Evolutionary conservation across 768 basidiomycete species (phyloP).

Genomic region (Hortiboletus campestris): DNA sequence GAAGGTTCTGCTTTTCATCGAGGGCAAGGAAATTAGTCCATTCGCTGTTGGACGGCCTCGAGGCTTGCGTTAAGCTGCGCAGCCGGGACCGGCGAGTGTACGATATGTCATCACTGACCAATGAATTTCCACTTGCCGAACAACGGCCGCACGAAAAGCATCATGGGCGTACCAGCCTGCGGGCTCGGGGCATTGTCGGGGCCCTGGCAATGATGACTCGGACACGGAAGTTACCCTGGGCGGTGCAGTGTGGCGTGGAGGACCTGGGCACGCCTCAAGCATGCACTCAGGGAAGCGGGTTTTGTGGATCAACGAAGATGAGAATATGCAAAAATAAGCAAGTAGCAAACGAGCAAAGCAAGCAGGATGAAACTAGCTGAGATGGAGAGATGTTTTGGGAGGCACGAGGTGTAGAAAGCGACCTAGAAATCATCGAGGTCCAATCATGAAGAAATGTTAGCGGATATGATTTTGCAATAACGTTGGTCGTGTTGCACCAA

Average conservation of each 20-base stretch:
- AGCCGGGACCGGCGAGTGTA: background rate
- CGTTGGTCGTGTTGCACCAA: conserved; percentile 9
- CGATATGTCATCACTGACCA: conserved; percentile 2
- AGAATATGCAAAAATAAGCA: conserved; percentile 17
- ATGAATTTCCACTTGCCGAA: background rate
- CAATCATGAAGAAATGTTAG: conserved; percentile 9
- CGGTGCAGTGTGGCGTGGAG: conserved; percentile 12
- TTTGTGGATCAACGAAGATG: conserved; percentile 10
- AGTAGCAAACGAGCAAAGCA: conserved; percentile 20
- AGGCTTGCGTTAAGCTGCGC: conserved; percentile 4
- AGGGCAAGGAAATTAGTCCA: background rate
- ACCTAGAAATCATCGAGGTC: conserved; percentile 4
- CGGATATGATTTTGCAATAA: conserved; percentile 13
- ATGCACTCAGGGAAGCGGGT: conserved; percentile 13
- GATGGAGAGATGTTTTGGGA: conserved; percentile 8
- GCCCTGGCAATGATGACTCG: background rate
- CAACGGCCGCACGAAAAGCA: background rate
- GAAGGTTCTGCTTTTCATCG: conserved; percentile 11
- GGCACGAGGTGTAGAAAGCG: conserved; percentile 5
- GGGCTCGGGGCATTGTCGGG: background rate
- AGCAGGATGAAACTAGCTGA: conserved; percentile 18
- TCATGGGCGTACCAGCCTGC: background rate
- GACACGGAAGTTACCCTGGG: conserved; percentile 11
- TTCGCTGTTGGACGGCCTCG: conserved; percentile 8
- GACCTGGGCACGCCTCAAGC: conserved; percentile 22